phyloP scores from a whole-genome alignment of 345 rosid genomes.

The Odontarrhena argentea region DNA sequence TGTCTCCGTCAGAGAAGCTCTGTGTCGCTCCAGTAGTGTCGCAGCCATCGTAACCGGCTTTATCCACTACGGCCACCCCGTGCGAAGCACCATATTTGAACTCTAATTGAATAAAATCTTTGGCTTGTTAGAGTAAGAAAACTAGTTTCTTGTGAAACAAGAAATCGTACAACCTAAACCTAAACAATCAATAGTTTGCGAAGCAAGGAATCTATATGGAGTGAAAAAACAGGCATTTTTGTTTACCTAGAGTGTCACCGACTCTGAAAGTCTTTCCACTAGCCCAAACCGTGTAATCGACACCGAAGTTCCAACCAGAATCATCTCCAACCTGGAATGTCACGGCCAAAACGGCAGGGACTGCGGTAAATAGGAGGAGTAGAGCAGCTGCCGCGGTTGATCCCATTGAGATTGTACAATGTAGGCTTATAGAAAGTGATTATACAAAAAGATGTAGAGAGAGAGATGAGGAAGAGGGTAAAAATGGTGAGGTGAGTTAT shows the following conservation, averaged over 20 bases:
- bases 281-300: slow-evolving; percentile 40
- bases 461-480: background rate
- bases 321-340: slow-evolving; percentile 39
- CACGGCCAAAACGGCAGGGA: slow-evolving; percentile 39
- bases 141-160: background rate
- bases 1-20: slow-evolving; percentile 25
- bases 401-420: slow-evolving; percentile 15
- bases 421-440: background rate
- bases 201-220: background rate
- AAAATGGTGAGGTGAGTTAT: slow-evolving; percentile 23
- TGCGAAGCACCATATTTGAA: slow-evolving; percentile 38
- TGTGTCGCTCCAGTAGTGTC: slow-evolving; percentile 23
- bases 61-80: slow-evolving; percentile 33
- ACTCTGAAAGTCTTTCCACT: slow-evolving; percentile 43
- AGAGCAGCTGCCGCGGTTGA: slow-evolving; percentile 19
- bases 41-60: slow-evolving; percentile 39
- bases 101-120: slow-evolving; percentile 10
- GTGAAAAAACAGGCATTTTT: background rate
- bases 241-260: slow-evolving; percentile 44
- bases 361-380: slow-evolving; percentile 32
- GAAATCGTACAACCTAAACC: slow-evolving; percentile 15
- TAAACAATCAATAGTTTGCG: background rate
- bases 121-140: background rate
- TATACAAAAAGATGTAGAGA: background rate
- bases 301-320: slow-evolving; percentile 32